Base-by-base conservation (phyloP, 441 rosid species). In the Gossypium lobatum region DNA sequence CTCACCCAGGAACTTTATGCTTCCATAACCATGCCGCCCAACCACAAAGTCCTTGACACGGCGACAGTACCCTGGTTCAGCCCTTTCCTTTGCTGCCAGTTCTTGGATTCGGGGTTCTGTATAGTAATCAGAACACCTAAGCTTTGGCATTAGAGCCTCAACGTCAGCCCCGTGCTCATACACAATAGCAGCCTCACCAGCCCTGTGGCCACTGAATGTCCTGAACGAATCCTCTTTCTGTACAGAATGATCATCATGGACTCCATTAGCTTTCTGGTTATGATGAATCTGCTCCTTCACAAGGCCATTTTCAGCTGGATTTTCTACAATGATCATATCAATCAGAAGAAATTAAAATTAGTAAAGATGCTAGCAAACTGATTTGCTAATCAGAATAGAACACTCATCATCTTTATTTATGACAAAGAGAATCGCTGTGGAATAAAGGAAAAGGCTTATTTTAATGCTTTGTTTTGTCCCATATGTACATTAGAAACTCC, bases 51-150 rank as follows among this genome's bases (percentile, higher is more conserved):
- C 97, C 79, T 80, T 90, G 0, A 96, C 98, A 60, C 37, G 87
- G 55, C 82, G 79, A 83, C 95, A 88, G 80, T 83, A 89, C 46
- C 98, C 98, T 0, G 93, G 91, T 54, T 86, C 91, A 10, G 86
- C 89, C 81, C 88, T 91, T 82, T 93, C 97, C 83, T 89, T 96
- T 23, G 96, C 97, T 10, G 98, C 93, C 46, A 96, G 82, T 80
- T 93, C 98, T 80, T 89, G 96, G 82, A 92, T 85, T 23, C 88
- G 86, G 10, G 99, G 98, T 77, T 92, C 97, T n/a, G 98, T 93
- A 83, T 85, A 96, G 80, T 93, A 96, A 72, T 96, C 97, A 14
- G 91, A 80, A 59, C 83, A 79, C 3, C 89, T 80, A 63, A 96
- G 90, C 82, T 92, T 93, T 34, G 98, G 98, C 97, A 93, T 85